Evolutionary conservation across 257 asterid genomes (phyloP), one percentile per base, ranked within the genome.

Genomic region (Nicotiana tabacum): DNA sequence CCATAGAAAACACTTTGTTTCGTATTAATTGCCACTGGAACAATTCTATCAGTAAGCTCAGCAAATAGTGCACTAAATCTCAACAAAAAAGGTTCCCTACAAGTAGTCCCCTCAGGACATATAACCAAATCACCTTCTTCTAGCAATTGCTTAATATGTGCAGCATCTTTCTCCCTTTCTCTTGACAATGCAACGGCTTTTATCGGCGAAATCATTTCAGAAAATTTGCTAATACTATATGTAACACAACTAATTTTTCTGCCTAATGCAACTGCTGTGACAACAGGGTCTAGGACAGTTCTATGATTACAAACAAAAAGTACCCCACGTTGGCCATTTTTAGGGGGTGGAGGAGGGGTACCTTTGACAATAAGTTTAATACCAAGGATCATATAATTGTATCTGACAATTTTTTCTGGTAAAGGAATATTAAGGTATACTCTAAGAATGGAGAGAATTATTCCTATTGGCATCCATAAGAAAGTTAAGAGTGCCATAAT

Each of bases 221-320:
- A 94, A 82, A 95, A 89, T 77, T 87, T 92, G 57, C 99, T 95
- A 0, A 94, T 92, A 81, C 97, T 95, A 58, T 94, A 95, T 0
- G 99, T 92, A 56, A 95, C 98, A 67, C 97, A 92, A 72, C 97
- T 94, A 30, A 95, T 90, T 66, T 94, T 96, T 37, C 98, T 90
- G 18, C 99, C 96, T 1, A 95, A 92, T 1, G 98, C 97, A 39
- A 92, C 95, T 0, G 98, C 95, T 7, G 88, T 88, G 57, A 95
- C 96, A 1, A 95, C 93, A 0, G 99, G 99, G 82, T 95, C 98
- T 37, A 95, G 86, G 69, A 94, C 83, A 11, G 98, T 90, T 37
- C 98, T 91, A 90, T 95, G 98, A 93, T 95, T 95, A 94, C 99
- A 94, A 2, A 94, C 92, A 78, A 94, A 90, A 74, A 95, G 87